These are phyloP conservation scores for Aspergillus kassunensis DNA, from an alignment of 495 filamentous ascomycete species.

Conservation along the genomic window DNA sequence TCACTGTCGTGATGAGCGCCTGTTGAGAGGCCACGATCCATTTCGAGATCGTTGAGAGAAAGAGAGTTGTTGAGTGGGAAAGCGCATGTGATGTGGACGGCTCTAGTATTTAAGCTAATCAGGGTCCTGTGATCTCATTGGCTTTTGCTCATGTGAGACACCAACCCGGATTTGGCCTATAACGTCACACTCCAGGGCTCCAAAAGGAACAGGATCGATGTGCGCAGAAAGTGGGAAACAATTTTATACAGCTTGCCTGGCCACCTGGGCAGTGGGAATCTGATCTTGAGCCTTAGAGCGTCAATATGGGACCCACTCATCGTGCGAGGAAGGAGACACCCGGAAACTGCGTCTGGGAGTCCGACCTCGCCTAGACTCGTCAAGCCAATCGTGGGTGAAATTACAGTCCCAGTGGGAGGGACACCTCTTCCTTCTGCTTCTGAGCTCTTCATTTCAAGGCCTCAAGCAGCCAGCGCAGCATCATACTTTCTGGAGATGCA, in stretches of 20 bases:
- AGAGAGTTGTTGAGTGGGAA: slow-evolving; percentile 13
- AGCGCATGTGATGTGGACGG: slow-evolving; percentile 20
- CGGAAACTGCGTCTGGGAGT: background rate
- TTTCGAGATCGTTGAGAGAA: slow-evolving; percentile 20
- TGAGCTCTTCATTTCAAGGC: background rate
- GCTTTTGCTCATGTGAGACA: slow-evolving; percentile 6
- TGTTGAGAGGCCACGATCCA: slow-evolving; percentile 45
- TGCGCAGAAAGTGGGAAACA: background rate
- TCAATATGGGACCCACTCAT: too few relatives aligned
- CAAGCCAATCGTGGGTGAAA: background rate
- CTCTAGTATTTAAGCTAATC: slow-evolving; percentile 13
- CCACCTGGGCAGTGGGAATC: background rate
- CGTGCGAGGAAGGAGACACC: too few relatives aligned
- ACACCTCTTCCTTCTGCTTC: background rate
- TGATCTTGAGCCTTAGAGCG: too few relatives aligned
- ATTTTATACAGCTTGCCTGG: background rate
- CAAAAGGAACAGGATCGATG: too few relatives aligned
- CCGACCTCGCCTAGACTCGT: background rate
- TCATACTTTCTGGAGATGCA: background rate
- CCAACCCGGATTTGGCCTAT: slow-evolving; percentile 9
- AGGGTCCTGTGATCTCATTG: slow-evolving; percentile 19
- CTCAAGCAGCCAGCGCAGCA: background rate
- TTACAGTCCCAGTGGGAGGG: background rate
- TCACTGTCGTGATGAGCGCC: slow-evolving; percentile 34
- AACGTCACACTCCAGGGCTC: too few relatives aligned